Conservation (phyloP, 2,329 filamentous ascomycete species). For the Alternaria longipes region DNA sequence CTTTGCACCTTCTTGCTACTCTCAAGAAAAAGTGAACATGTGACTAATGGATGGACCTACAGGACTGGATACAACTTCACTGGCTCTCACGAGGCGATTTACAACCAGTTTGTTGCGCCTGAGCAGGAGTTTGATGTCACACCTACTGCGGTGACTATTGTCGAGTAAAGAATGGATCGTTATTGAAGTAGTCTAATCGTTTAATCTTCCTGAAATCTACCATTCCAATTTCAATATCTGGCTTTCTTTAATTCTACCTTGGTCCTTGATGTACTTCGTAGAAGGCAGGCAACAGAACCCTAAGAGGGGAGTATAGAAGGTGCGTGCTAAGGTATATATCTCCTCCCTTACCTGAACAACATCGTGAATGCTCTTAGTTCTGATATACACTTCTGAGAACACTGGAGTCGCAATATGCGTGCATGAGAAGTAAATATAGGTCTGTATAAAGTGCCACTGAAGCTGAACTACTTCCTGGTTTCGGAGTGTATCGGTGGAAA, state of each 20-base stretch:
- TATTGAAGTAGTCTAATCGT: background rate
- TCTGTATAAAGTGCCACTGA: background rate
- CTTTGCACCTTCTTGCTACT: background rate
- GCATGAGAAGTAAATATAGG: background rate
- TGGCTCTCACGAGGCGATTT: background rate
- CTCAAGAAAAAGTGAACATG: background rate
- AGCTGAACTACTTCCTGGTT: background rate
- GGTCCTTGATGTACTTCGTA: too few species aligned
- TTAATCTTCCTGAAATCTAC: background rate
- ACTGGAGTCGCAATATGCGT: background rate
- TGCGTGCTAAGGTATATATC: background rate
- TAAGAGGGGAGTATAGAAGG: rapidly evolving
- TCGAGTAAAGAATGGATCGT: background rate
- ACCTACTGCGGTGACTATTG: background rate
- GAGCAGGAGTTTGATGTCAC: constrained; percentile 27
- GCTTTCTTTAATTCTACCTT: background rate
- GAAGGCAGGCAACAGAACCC: background rate
- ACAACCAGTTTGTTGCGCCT: background rate
- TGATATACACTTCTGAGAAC: background rate
- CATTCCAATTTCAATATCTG: rapidly evolving
- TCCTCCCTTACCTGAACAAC: background rate
- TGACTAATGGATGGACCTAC: background rate
- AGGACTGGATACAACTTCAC: background rate
- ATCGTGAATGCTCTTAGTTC: background rate
- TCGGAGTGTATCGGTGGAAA: background rate